phyloP scores from a whole-genome alignment of 2,329 filamentous ascomycete species.

The Aspergillus neotritici region DNA sequence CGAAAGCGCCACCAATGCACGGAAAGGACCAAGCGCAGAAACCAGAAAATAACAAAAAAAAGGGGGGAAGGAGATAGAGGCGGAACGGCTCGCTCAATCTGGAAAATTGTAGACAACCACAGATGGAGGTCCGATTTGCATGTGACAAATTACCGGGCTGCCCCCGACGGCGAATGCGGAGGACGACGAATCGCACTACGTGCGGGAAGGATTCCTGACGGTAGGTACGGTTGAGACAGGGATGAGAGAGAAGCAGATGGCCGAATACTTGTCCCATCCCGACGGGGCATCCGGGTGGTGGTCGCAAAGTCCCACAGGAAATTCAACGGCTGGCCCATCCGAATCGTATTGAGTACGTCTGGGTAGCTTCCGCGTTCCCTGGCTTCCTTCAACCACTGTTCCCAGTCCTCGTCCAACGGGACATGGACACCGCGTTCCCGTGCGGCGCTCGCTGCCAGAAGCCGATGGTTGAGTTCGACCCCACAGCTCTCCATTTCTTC shows the following conservation, averaged over 20 bases:
- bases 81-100: too few relatives aligned
- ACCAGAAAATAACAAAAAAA: conserved; percentile 7
- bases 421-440: conserved; percentile 46
- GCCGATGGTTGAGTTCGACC: conserved; percentile 47
- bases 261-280: conserved; percentile 14
- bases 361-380: conserved; percentile 45
- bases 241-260: conserved; percentile 11
- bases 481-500: conserved; percentile 48
- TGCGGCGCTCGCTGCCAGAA: conserved; percentile 49
- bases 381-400: conserved; percentile 55
- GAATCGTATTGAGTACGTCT: conserved; percentile 38
- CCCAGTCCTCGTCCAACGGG: conserved; percentile 45
- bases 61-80: neutral
- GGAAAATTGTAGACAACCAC: too few relatives aligned
- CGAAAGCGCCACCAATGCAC: conserved; percentile 21
- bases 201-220: conserved; percentile 18
- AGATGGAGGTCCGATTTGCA: too few relatives aligned
- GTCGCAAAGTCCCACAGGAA: conserved; percentile 24
- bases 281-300: conserved; percentile 14
- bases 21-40: conserved; percentile 1
- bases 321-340: conserved; percentile 31
- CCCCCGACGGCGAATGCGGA: conserved; percentile 21
- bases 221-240: conserved; percentile 16
- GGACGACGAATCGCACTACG: conserved; percentile 17
- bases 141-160: conserved; percentile 19